Evolutionary conservation across 2,329 filamentous ascomycete genomes (phyloP).

Genomic region (Setomelanomma holmii): DNA sequence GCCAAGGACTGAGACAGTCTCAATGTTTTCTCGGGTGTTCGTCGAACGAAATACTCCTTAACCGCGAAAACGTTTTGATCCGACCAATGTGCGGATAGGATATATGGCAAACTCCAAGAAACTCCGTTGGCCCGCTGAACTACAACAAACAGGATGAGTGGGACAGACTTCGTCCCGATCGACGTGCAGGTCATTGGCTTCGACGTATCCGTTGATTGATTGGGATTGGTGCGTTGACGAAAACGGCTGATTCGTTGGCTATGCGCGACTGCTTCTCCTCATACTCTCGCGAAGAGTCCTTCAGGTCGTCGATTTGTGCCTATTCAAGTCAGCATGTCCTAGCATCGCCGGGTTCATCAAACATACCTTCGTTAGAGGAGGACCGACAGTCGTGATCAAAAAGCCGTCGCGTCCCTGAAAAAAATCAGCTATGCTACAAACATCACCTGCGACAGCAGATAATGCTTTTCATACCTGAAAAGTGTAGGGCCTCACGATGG

Average conservation of each 20-base stretch:
- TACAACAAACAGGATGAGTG: neutral
- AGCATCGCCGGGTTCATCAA: neutral
- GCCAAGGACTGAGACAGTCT: too few species aligned
- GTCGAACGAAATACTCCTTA: too few species aligned
- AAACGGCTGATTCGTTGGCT: slow-evolving; percentile 43
- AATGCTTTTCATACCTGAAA: slow-evolving; percentile 42
- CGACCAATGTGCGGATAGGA: neutral
- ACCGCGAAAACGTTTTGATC: too few species aligned
- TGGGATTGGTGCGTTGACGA: slow-evolving; percentile 50
- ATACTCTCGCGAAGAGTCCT: slow-evolving; percentile 49
- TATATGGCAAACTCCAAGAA: slow-evolving; percentile 2
- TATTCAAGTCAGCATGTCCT: slow-evolving; percentile 24
- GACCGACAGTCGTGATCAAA: slow-evolving; percentile 49
- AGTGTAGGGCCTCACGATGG: slow-evolving; percentile 52
- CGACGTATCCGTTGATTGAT: slow-evolving; percentile 44
- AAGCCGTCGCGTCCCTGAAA: slow-evolving; percentile 52
- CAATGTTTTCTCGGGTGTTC: too few species aligned
- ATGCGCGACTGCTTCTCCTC: slow-evolving; percentile 51
- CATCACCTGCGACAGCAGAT: slow-evolving; percentile 1
- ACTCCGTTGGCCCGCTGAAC: neutral
- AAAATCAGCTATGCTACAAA: slow-evolving; percentile 21
- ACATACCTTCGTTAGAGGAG: slow-evolving; percentile 51
- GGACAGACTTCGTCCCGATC: neutral
- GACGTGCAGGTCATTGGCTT: slow-evolving; percentile 21
- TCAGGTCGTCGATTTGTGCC: slow-evolving; percentile 54